Conservation (phyloP, 1,139 yeast genomes). For the Lodderomyces pseudojiufengensis region DNA sequence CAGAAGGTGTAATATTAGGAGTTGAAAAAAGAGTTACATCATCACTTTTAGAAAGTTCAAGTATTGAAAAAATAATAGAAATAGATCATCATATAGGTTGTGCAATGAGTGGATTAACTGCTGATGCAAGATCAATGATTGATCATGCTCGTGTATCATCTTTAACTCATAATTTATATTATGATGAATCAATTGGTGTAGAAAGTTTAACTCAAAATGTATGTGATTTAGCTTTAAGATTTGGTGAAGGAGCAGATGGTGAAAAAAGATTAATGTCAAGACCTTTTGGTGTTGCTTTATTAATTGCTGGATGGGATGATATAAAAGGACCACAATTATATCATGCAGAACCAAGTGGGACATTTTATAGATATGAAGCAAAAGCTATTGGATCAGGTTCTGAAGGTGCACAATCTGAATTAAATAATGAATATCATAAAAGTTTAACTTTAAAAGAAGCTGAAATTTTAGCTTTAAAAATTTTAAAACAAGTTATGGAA, state of each 20-base stretch:
- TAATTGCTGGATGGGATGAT: conserved; percentile 90
- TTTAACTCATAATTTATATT: conserved; percentile 82
- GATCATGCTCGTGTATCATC: conserved; percentile 96
- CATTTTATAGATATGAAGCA: conserved; percentile 95
- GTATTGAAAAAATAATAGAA: conserved; percentile 95
- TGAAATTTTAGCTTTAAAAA: conserved; percentile 82
- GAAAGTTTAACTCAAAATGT: conserved; percentile 95
- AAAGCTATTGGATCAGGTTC: conserved; percentile 99
- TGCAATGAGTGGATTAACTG: conserved; percentile 98
- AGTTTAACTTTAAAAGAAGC: conserved; percentile 93
- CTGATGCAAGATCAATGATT: conserved; percentile 98
- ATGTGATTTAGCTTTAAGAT: conserved; percentile 93
- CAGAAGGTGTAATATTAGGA: conserved; percentile 93
- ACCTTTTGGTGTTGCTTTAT: conserved; percentile 97
- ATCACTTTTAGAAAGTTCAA: conserved; percentile 81
- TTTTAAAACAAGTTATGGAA: conserved; percentile 97
- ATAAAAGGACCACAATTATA: conserved; percentile 94
- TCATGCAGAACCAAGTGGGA: conserved; percentile 99
- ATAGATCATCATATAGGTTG: conserved; percentile 94
- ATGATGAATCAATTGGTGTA: conserved; percentile 88
- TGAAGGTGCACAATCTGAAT: conserved; percentile 98
- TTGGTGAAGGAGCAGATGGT: conserved; percentile 98
- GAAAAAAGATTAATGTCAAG: conserved; percentile 97
- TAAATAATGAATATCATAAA: conserved; percentile 94
- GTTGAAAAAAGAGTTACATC: conserved; percentile 98